phyloP scores from a whole-genome alignment of 2,329 filamentous ascomycete species.

The Talaromyces sp. region DNA sequence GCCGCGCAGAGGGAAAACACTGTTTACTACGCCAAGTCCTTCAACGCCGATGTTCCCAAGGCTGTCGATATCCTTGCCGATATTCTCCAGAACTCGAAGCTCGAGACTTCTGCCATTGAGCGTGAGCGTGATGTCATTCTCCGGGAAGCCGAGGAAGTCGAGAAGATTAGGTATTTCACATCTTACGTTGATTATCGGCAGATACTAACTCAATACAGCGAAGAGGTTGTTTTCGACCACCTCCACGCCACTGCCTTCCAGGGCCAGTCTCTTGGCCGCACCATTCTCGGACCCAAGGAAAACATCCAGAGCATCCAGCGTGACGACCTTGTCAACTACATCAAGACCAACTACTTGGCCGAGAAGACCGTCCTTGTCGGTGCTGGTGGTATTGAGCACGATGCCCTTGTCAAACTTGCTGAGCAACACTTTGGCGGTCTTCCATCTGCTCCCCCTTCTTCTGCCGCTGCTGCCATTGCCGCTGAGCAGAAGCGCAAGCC shows the following conservation, averaged over 20 bases:
- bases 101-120: conserved; percentile 88
- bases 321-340: conserved; percentile 88
- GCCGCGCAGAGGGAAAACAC: conserved; percentile 84
- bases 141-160: conserved; percentile 97
- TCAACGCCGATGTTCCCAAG: conserved; percentile 95
- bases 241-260: conserved; percentile 98
- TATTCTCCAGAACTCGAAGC: conserved; percentile 98
- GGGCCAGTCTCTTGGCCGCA: conserved; percentile 91
- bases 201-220: conserved; percentile 59
- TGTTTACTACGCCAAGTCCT: conserved; percentile 98
- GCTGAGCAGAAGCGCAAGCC: conserved; percentile 80
- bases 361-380: conserved; percentile 99
- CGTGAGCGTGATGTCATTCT: conserved; percentile 98
- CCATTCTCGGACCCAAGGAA: conserved; percentile 94
- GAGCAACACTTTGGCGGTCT: conserved; percentile 90
- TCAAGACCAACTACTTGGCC: conserved; percentile 99
- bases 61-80: conserved; percentile 98
- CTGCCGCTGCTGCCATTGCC: conserved; percentile 66
- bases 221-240: conserved; percentile 99
- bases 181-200: not conserved
- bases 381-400: conserved; percentile 88
- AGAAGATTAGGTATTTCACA: conserved; percentile 58
- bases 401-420: conserved; percentile 89
- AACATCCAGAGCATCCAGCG: conserved; percentile 97
- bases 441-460: conserved; percentile 70